phyloP scores from a whole-genome alignment of 345 rosid species.

The Theobroma cacao region DNA sequence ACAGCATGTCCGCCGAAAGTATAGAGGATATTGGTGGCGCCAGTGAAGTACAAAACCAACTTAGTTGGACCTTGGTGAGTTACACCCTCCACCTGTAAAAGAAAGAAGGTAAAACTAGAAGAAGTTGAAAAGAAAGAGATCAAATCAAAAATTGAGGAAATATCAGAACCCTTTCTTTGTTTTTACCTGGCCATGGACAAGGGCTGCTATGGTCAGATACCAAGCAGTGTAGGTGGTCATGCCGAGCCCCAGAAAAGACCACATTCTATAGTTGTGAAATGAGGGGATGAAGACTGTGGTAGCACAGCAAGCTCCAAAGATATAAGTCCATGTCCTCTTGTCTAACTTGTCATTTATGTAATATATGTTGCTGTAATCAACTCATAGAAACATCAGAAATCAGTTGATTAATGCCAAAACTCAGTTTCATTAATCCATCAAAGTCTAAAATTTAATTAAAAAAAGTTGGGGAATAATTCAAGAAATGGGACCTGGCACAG shows the following conservation, averaged over 20 bases:
- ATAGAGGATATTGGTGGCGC: conserved; percentile 84
- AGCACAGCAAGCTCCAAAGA: conserved; percentile 90
- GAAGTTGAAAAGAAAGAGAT: neutral
- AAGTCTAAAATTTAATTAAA: neutral
- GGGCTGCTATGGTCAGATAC: conserved; percentile 65
- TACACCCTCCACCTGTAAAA: conserved; percentile 50
- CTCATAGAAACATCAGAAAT: neutral
- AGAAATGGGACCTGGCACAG: conserved; percentile 58
- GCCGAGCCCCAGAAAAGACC: conserved; percentile 84
- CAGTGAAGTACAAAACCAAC: conserved; percentile 75
- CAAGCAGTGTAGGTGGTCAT: conserved; percentile 95
- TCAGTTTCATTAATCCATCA: neutral
- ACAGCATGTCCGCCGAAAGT: conserved; percentile 93
- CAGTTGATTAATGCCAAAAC: conserved; percentile 4
- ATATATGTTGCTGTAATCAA: conserved; percentile 63
- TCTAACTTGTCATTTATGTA: conserved; percentile 70
- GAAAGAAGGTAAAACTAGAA: neutral
- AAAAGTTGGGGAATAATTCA: neutral
- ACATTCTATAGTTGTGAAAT: conserved; percentile 77
- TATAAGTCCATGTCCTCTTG: conserved; percentile 93
- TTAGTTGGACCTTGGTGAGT: conserved; percentile 60
- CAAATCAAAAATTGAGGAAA: neutral
- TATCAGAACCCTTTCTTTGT: neutral
- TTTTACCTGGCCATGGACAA: conserved; percentile 66
- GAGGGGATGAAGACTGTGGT: conserved; percentile 79